These are phyloP conservation scores for Angomonas ambiguus DNA, from an alignment of 208 protist genomes.

Conservation along the genomic window DNA sequence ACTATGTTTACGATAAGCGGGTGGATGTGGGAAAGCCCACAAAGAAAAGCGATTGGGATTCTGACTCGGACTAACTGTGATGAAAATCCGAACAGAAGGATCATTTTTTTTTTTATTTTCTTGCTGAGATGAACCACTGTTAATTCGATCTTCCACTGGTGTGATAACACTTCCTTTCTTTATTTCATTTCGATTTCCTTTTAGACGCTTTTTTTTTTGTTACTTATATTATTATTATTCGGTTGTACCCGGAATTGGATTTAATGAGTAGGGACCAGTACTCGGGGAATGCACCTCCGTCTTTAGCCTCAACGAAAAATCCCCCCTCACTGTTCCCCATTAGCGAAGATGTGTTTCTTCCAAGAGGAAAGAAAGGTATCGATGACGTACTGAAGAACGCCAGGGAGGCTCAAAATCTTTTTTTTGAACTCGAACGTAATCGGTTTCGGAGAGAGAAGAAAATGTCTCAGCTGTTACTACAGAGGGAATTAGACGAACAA, in stretches of 20 bases:
- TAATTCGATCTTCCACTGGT: too few species aligned
- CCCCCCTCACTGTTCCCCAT: neutral
- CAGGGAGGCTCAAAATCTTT: conserved; percentile 28
- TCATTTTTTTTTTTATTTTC: too few species aligned
- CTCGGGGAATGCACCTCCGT: too few species aligned
- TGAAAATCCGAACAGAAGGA: too few species aligned
- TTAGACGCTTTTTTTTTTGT: too few species aligned
- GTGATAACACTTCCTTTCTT: too few species aligned
- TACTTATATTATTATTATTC: too few species aligned
- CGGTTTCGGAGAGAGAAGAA: conserved; percentile 27
- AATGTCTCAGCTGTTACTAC: conserved; percentile 19
- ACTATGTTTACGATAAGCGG: conserved; percentile 86
- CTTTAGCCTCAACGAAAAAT: too few species aligned
- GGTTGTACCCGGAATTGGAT: too few species aligned
- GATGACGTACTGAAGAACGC: conserved; percentile 39
- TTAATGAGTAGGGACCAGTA: too few species aligned
- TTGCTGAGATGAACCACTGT: too few species aligned
- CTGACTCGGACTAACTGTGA: conserved; percentile 20
- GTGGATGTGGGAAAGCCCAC: conserved; percentile 59
- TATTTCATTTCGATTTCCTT: too few species aligned
- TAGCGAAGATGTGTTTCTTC: conserved; percentile 19
- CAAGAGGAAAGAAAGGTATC: conserved; percentile 38
- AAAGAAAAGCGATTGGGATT: conserved; percentile 80
- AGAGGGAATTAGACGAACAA: conserved; percentile 43
- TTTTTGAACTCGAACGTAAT: conserved; percentile 28